Conservation (phyloP, 441 rosid species). For the Jatropha multifida region DNA sequence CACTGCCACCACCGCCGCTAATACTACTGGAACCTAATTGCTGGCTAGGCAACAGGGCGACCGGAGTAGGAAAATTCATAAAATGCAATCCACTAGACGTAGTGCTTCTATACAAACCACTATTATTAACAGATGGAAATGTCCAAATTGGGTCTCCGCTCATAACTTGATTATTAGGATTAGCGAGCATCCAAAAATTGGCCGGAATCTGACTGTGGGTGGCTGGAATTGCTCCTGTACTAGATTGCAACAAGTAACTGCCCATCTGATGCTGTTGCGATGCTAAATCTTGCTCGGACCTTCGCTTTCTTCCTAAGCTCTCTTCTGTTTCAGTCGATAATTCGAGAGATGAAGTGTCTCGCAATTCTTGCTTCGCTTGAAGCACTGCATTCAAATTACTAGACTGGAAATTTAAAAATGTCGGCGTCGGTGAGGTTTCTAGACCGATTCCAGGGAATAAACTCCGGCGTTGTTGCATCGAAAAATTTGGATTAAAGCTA, state of each 20-base stretch:
- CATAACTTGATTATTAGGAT: slow-evolving; percentile 52
- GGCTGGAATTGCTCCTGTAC: slow-evolving; percentile 43
- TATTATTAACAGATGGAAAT: slow-evolving; percentile 54
- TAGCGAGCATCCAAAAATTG: slow-evolving; percentile 66
- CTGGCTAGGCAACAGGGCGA: slow-evolving; percentile 61
- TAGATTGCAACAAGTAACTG: slow-evolving; percentile 54
- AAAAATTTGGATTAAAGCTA: slow-evolving; percentile 56
- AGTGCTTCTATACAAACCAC: slow-evolving; percentile 44
- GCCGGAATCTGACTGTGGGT: slow-evolving; percentile 55
- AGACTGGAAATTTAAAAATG: slow-evolving; percentile 75
- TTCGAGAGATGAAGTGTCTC: slow-evolving; percentile 50
- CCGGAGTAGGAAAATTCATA: slow-evolving; percentile 73
- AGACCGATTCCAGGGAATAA: slow-evolving; percentile 63
- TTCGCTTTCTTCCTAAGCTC: slow-evolving; percentile 39
- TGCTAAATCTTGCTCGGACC: slow-evolving; percentile 51
- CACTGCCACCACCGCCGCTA: slow-evolving; percentile 16
- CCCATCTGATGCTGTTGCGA: slow-evolving; percentile 55
- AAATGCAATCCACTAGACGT: slow-evolving; percentile 69
- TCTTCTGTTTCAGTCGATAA: slow-evolving; percentile 45
- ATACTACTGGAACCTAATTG: slow-evolving; percentile 42
- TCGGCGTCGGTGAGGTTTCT: slow-evolving; percentile 49
- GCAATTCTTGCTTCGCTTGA: slow-evolving; percentile 70
- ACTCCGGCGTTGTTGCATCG: slow-evolving; percentile 50
- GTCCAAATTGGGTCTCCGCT: slow-evolving; percentile 71
- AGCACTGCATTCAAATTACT: slow-evolving; percentile 41